Base-by-base conservation (phyloP, 176 grass and related monocot genomes). In the Juncus effusus region DNA sequence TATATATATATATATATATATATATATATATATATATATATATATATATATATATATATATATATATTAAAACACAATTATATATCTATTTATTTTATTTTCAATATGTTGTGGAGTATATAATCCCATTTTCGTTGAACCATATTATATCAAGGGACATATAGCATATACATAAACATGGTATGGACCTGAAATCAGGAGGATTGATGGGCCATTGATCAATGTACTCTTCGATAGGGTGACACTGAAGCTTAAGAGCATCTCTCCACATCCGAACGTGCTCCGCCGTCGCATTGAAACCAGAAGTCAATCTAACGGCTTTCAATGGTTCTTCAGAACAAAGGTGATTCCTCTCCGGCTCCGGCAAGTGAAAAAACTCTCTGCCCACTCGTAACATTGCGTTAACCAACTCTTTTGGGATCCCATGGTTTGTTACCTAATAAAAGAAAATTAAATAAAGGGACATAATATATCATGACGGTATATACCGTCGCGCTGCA, bases 231-330 rank as follows among this genome's bases (percentile, higher is more conserved):
- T 93, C 62, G 62, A 93, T 74, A 10, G 89, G 89, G 67, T 74
- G 77, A 79, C 85, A 85, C 66, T 93, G 84, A 62, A 93, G 36
- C 58, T 85, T 79, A 3, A 93, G 78, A 73, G 80, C 87, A 76
- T 93, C 89, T 6, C 89, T 72, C 89, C 89, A 93, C 81, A 78
- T 88, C 72, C 47, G 69, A 7, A 85, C 78, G 76, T 88, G 81
- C 78, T 93, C 89, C 0, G 74, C 85, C 19, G 79, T 81, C 57
- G 82, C 78, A 76, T 93, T 93, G 84, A 93, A 88, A 78, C 89
- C 88, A 13, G 89, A 82, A 36, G 89, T 87, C 36, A 93, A 76
- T 37, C 89, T 56, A 53, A 74, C 77, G 59, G 84, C 63, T 76
- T 84, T 88, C 56, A 57, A 74, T 55, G 89, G 84, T 62, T 93